Evolutionary conservation across 805 yeast genomes (phyloP), one percentile per base, ranked within the genome.

Genomic region (Zygosaccharomyces siamensis): DNA sequence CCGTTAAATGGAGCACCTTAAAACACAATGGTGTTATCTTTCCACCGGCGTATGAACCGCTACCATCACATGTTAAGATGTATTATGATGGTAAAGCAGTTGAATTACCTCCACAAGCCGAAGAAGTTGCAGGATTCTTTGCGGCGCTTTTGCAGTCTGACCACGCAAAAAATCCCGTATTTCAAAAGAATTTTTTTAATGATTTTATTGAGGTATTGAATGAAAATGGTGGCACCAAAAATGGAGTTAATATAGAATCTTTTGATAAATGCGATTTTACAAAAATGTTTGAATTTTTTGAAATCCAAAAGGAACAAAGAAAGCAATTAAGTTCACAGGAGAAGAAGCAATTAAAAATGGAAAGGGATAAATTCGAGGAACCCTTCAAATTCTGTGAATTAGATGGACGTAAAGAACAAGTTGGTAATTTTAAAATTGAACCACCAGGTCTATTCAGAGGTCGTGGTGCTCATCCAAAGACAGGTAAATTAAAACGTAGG

Each of bases 401-500:
- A 42, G 88, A 92, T 64, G 97, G 97, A 14, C 78, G 96, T 57
- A 84, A 79, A 60, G 97, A 92, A 62, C 90, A 84, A 59, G 95
- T 92, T 27, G 97, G 97, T 21, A 92, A 92, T 64, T 92, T 92
- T 67, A 75, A 92, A 62, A 83, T 92, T 43, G 99, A 92, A 73
- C 98, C 98, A 28, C 98, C 99, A 0, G 97, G 96, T 1, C 72
- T 92, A 47, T 92, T 90, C 64, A 77, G 97, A 67, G 99, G 98
- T 39, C 86, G 98, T 67, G 98, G 97, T 61, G 89, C 92, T 0
- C 98, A 90, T 66, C 98, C 98, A 14, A 89, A 86, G 66, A 90
- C 97, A 1, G 99, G 99, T 38, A 87, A 84, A 63, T 70, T 89
- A 49, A 92, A 92, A 65, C 79, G 84, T 59, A 77, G 99, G 55